phyloP scores from a whole-genome alignment of 257 asterid genomes.

The Catharanthus roseus region DNA sequence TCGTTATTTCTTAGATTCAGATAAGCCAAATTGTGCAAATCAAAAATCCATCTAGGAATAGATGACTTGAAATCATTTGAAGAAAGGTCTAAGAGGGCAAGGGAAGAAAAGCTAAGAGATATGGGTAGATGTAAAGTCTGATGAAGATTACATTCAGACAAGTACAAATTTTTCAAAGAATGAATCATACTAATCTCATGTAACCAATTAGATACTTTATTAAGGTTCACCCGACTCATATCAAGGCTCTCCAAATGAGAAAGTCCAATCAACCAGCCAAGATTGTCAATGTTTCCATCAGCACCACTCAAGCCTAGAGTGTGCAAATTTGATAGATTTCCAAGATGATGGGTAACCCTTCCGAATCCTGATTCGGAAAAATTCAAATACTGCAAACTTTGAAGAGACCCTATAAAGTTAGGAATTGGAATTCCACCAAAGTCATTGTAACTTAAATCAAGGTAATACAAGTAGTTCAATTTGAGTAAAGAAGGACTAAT shows the following conservation, averaged over 20 bases:
- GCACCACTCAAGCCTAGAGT: constrained; percentile 1
- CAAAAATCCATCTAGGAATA: constrained; percentile 30
- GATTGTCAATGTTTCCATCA: background rate
- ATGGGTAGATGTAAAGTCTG: background rate
- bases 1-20: background rate
- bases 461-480: constrained; percentile 22
- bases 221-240: constrained; percentile 15
- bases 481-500: constrained; percentile 18
- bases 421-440: constrained; percentile 15
- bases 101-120: constrained; percentile 14
- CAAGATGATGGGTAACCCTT: constrained; percentile 13
- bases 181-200: constrained; percentile 19
- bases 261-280: constrained; percentile 25
- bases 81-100: constrained; percentile 16
- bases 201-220: constrained; percentile 15
- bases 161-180: constrained; percentile 13
- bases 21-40: too few species aligned
- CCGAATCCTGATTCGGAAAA: constrained; percentile 13
- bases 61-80: background rate
- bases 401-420: constrained; percentile 13
- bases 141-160: constrained; percentile 6
- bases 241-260: constrained; percentile 11
- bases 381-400: constrained; percentile 16
- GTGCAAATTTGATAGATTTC: constrained; percentile 23
- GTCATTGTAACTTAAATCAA: constrained; percentile 19